Evolutionary conservation across 768 basidiomycete species (phyloP).

Genomic region (Boletellus sp.): DNA sequence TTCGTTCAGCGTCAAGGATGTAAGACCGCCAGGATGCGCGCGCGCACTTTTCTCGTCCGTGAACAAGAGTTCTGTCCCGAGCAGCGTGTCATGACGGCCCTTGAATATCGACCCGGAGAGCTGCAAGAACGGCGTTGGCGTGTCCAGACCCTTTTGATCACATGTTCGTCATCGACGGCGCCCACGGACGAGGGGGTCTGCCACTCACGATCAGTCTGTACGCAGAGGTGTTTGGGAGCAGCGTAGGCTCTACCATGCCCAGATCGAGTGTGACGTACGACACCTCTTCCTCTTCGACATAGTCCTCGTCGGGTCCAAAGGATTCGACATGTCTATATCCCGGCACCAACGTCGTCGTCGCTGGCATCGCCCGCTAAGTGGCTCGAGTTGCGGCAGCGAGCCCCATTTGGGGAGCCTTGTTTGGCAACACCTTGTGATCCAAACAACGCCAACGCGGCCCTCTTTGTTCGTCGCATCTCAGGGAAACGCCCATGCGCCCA

Average conservation of each 20-base stretch:
- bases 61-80: slow-evolving; percentile 77
- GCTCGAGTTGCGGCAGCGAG: too few species aligned
- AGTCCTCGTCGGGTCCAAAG: slow-evolving; percentile 67
- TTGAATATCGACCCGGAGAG: slow-evolving; percentile 72
- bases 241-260: slow-evolving; percentile 64
- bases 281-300: slow-evolving; percentile 53
- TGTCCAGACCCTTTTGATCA: slow-evolving; percentile 64
- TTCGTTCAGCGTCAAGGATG: background rate
- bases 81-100: slow-evolving; percentile 60
- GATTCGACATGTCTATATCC: slow-evolving; percentile 65
- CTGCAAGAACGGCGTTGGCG: slow-evolving; percentile 73
- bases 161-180: background rate
- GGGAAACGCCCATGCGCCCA: slow-evolving; percentile 36
- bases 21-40: background rate
- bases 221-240: slow-evolving; percentile 65
- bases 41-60: slow-evolving; percentile 60
- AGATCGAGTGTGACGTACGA: slow-evolving; percentile 74
- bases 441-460: slow-evolving; percentile 22
- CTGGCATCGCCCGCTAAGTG: slow-evolving; percentile 10
- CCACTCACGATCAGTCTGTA: slow-evolving; percentile 70
- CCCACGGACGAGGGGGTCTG: background rate
- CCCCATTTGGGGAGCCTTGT: slow-evolving; percentile 8
- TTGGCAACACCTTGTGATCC: slow-evolving; percentile 24
- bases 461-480: background rate
- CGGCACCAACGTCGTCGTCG: slow-evolving; percentile 37